A percentile compares a stretch with the other conserved stretches of the same genome.
phyloP scores from a whole-genome alignment of 78 protist species.

The Tieghemostelium lacteum region DNA sequence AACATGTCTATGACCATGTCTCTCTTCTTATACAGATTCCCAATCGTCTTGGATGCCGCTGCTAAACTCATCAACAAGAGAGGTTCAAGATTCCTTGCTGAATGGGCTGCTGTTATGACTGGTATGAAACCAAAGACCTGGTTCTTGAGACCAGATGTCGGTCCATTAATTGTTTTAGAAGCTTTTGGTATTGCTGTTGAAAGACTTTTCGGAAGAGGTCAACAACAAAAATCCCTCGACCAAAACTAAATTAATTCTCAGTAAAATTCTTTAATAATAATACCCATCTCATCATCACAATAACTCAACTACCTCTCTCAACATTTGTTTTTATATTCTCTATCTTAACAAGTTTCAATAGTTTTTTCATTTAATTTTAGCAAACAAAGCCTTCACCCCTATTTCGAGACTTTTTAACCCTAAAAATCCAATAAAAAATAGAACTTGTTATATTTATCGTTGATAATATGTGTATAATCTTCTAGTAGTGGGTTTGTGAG shows the following conservation, averaged over 20 bases:
- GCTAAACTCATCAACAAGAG: conserved; percentile 62
- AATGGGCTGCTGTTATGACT: conserved; percentile 84
- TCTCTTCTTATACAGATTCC: conserved; percentile 80
- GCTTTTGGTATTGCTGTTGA: conserved; percentile 34
- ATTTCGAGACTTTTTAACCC: too few relatives aligned
- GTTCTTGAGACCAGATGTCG: conserved; percentile 73
- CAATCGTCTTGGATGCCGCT: conserved; percentile 83
- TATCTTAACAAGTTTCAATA: too few relatives aligned
- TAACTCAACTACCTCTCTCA: neutral
- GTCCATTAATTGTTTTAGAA: conserved; percentile 70
- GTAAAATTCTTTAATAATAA: conserved; percentile 6
- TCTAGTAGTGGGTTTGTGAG: too few relatives aligned
- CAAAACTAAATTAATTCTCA: neutral
- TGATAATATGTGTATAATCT: neutral
- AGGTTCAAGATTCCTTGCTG: conserved; percentile 79
- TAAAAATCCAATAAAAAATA: too few relatives aligned
- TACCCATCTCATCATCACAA: neutral
- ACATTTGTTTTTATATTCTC: neutral
- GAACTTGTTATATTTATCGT: too few relatives aligned
- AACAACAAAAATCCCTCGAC: conserved; percentile 4
- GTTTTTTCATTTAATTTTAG: too few relatives aligned
- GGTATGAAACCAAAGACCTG: conserved; percentile 76
- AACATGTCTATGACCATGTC: conserved; percentile 75
- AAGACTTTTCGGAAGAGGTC: conserved; percentile 44
- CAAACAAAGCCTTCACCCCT: too few relatives aligned